Evolutionary conservation across 75 land plant species (phyloP).

Genomic region (Selaginella moellendorffii): DNA sequence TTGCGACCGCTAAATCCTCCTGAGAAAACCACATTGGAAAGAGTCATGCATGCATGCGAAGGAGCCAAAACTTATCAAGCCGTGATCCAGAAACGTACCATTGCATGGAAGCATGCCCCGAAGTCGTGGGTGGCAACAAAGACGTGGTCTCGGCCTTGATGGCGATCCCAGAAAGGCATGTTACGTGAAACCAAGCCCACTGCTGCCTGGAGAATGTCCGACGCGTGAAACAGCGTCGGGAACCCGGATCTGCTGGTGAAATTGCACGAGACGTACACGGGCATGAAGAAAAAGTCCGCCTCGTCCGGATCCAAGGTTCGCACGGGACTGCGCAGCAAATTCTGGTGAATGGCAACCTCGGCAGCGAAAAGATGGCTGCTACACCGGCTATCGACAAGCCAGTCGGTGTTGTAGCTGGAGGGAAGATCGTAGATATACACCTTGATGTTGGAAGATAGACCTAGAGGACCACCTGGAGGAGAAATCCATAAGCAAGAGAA

Average conservation of each 20-base stretch:
- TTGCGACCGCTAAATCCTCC: constrained; percentile 52
- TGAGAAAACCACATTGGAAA: constrained; percentile 3
- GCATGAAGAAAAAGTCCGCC: constrained; percentile 91
- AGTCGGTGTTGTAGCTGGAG: constrained; percentile 52
- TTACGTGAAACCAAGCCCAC: constrained; percentile 36
- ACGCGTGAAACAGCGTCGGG: constrained; percentile 64
- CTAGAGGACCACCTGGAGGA: constrained; percentile 6
- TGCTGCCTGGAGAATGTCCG: constrained; percentile 40
- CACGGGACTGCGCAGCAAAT: constrained; percentile 29
- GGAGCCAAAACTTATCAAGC: not conserved
- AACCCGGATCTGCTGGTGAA: constrained; percentile 76
- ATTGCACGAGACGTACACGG: constrained; percentile 90
- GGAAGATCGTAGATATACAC: constrained; percentile 72
- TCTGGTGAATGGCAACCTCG: constrained; percentile 81
- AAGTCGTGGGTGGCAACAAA: constrained; percentile 87
- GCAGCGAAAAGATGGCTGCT: constrained; percentile 73
- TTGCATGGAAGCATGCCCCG: constrained; percentile 86
- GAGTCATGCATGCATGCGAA: not conserved
- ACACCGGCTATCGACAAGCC: constrained; percentile 62
- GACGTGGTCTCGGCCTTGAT: constrained; percentile 67
- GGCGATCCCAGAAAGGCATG: constrained; percentile 75
- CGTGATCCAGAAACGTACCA: constrained; percentile 30
- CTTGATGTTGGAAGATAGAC: constrained; percentile 27
- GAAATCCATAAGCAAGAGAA: no score
- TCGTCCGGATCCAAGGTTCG: constrained; percentile 53